phyloP scores from a whole-genome alignment of 2,329 filamentous ascomycete species.

The Botrytis medusae region DNA sequence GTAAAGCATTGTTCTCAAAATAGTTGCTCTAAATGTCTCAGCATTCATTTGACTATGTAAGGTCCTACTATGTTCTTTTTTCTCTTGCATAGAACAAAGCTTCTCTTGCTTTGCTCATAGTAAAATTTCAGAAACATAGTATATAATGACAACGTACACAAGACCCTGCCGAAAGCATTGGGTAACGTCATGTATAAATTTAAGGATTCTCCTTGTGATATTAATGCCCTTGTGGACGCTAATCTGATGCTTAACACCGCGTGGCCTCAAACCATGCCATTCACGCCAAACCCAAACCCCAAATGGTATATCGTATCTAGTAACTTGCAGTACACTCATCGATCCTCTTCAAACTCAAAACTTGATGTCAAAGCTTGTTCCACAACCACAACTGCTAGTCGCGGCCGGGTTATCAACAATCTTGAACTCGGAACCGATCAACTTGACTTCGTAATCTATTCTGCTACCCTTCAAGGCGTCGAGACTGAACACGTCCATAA shows the following conservation, averaged over 20 bases:
- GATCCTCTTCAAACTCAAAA: slow-evolving; percentile 43
- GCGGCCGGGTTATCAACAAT: slow-evolving; percentile 91
- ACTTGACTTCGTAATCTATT: slow-evolving; percentile 92
- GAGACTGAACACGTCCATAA: slow-evolving; percentile 84
- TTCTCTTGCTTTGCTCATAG: background rate
- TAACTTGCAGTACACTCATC: background rate
- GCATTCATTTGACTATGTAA: background rate
- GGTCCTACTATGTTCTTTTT: background rate
- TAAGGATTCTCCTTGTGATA: background rate
- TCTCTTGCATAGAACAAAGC: background rate
- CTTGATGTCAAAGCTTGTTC: slow-evolving; percentile 95
- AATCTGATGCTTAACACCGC: background rate
- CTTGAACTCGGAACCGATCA: slow-evolving; percentile 95
- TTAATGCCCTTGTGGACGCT: background rate
- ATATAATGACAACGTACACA: background rate
- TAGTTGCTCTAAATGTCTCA: background rate
- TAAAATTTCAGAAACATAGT: background rate
- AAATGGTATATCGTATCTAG: slow-evolving; percentile 5
- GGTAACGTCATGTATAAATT: background rate
- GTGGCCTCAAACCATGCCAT: background rate
- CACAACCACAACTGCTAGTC: slow-evolving; percentile 93
- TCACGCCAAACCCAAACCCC: background rate
- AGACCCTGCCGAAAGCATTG: background rate
- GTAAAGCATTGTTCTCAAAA: background rate
- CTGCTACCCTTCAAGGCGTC: slow-evolving; percentile 91